phyloP scores from a whole-genome alignment of 495 filamentous ascomycete genomes.

The Aspergillus mulundensis region DNA sequence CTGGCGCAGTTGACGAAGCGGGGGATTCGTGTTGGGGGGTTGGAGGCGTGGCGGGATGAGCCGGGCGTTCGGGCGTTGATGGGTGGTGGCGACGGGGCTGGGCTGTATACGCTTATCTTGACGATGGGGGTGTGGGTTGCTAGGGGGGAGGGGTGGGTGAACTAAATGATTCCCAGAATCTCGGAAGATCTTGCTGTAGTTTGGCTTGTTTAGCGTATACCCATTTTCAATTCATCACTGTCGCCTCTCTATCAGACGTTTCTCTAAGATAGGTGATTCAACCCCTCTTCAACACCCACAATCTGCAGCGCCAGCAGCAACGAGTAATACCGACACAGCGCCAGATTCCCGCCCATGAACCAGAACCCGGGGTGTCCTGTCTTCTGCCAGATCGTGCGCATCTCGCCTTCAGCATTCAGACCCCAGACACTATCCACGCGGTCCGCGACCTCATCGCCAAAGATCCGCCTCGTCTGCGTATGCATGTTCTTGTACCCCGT shows the following conservation, averaged over 20 bases:
- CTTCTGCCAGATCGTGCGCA: slow-evolving; percentile 64
- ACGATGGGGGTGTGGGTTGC: slow-evolving; percentile 36
- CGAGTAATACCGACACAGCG: slow-evolving; percentile 65
- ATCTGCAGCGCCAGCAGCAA: slow-evolving; percentile 70
- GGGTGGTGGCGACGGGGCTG: slow-evolving; percentile 12
- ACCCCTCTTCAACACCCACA: slow-evolving; percentile 53
- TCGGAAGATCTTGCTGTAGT: no score
- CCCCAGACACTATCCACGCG: slow-evolving; percentile 71
- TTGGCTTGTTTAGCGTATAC: slow-evolving; percentile 1
- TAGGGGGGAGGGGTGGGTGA: slow-evolving; percentile 31
- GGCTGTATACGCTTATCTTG: slow-evolving; percentile 33
- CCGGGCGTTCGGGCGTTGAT: background rate
- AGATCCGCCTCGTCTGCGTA: slow-evolving; percentile 53
- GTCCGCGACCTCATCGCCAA: slow-evolving; percentile 68
- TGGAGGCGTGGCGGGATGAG: slow-evolving; percentile 15
- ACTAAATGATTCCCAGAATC: no score
- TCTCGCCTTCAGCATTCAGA: slow-evolving; percentile 72
- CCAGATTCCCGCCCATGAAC: slow-evolving; percentile 77
- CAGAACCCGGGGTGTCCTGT: slow-evolving; percentile 75
- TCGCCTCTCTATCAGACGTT: no score
- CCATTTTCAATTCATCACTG: background rate
- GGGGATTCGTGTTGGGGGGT: slow-evolving; percentile 17
- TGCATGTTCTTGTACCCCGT: slow-evolving; percentile 84
- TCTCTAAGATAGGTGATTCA: no score
- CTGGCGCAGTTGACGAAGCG: slow-evolving; percentile 18